Conservation (phyloP, 768 basidiomycete genomes). For the Favolaschia claudopus region DNA sequence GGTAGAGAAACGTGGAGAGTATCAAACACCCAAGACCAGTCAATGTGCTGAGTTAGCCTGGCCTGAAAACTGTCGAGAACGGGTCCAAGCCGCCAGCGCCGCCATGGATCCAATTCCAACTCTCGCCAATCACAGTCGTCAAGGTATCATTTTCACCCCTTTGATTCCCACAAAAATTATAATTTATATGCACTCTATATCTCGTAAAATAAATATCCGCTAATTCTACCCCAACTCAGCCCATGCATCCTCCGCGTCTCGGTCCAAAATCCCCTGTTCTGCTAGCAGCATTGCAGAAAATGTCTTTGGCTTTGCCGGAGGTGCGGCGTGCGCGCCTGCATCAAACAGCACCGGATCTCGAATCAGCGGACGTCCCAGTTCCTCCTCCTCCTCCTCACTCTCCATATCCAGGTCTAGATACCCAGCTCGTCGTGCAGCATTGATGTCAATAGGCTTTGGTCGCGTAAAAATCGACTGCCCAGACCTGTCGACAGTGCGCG, state of each 20-base stretch:
- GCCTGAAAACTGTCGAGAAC: too few species aligned
- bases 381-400: conserved; percentile 67
- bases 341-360: conserved; percentile 73
- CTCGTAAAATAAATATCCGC: conserved; percentile 13
- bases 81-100: too few species aligned
- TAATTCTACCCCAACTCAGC: conserved; percentile 59
- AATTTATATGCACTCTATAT: too few species aligned
- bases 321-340: conserved; percentile 48
- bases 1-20: too few species aligned
- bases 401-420: conserved; percentile 80
- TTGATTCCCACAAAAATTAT: too few species aligned
- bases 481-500: conserved; percentile 57
- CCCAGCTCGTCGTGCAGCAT: conserved; percentile 70
- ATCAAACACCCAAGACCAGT: too few species aligned
- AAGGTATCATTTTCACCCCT: too few species aligned
- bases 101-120: too few species aligned
- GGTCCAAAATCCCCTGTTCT: conserved; percentile 58
- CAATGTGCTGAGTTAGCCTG: too few species aligned
- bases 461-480: conserved; percentile 89
- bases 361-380: conserved; percentile 66
- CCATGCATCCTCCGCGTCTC: conserved; percentile 77
- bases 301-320: conserved; percentile 32
- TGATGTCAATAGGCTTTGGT: conserved; percentile 87
- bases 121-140: too few species aligned
- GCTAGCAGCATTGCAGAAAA: conserved; percentile 69